Evolutionary conservation across 2,329 filamentous ascomycete species (phyloP).

Genomic region (Trichoderma semiorbis): DNA sequence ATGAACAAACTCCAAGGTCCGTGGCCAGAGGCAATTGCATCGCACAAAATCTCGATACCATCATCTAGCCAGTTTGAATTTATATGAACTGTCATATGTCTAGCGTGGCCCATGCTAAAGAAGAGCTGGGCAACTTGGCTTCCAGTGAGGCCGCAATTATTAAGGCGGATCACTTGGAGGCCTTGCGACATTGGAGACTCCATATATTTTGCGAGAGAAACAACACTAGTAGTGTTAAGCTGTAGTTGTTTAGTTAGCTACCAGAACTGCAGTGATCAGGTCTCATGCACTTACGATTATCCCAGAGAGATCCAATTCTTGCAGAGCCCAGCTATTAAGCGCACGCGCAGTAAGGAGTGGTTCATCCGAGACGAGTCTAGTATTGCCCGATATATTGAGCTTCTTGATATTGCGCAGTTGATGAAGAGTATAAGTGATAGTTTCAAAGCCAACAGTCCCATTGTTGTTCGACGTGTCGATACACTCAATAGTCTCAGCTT

Average conservation of each 20-base stretch:
- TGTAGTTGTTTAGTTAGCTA: constrained; percentile 23
- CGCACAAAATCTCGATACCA: constrained; percentile 49
- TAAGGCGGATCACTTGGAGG: constrained; percentile 46
- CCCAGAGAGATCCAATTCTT: constrained; percentile 53
- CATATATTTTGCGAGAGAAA: constrained; percentile 46
- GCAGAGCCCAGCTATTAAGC: constrained; percentile 44
- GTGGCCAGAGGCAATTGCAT: constrained; percentile 44
- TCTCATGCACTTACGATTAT: constrained; percentile 42
- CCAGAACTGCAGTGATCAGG: no score
- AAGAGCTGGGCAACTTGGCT: constrained; percentile 49
- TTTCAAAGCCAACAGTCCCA: constrained; percentile 48
- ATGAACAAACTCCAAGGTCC: constrained; percentile 50
- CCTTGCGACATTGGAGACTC: constrained; percentile 37
- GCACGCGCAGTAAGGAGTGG: constrained; percentile 46
- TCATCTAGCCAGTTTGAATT: constrained; percentile 52
- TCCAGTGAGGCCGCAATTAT: constrained; percentile 51
- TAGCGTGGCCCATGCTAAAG: constrained; percentile 46
- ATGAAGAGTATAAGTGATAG: constrained; percentile 43
- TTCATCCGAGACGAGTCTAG: constrained; percentile 43
- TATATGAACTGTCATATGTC: constrained; percentile 47
- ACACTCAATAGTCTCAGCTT: constrained; percentile 43
- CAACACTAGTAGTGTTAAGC: constrained; percentile 49
- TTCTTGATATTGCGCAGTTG: constrained; percentile 43
- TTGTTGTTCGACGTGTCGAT: constrained; percentile 53
- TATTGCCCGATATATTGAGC: constrained; percentile 50